Evolutionary conservation across 2,329 filamentous ascomycete species (phyloP).

Genomic region (Dothideomycetidae sp.): DNA sequence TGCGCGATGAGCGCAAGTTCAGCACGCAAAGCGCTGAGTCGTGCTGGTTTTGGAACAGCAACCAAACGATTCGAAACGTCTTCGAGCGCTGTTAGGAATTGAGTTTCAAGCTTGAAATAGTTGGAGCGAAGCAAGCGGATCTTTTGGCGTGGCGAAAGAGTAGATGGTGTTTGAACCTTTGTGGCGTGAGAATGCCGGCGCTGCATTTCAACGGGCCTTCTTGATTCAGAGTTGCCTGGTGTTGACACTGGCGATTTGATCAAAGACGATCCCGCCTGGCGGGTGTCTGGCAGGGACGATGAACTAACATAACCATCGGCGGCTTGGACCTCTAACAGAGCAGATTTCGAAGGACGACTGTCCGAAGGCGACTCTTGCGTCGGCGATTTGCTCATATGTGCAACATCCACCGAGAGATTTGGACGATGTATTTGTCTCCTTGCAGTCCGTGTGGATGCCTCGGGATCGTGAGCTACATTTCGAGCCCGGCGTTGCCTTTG

Average conservation of each 20-base stretch:
- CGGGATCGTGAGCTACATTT: constrained; percentile 16
- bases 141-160: constrained; percentile 52
- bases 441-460: background rate
- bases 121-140: constrained; percentile 61
- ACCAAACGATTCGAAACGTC: constrained; percentile 77
- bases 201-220: constrained; percentile 22
- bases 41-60: constrained; percentile 64
- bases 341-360: constrained; percentile 25
- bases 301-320: constrained; percentile 20
- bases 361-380: constrained; percentile 1
- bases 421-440: background rate
- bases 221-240: constrained; percentile 10
- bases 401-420: constrained; percentile 6
- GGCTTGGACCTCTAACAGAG: constrained; percentile 19
- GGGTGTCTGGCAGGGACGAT: constrained; percentile 22
- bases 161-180: constrained; percentile 42
- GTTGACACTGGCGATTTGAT: constrained; percentile 8
- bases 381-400: background rate
- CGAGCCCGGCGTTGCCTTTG: constrained; percentile 32
- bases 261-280: constrained; percentile 6
- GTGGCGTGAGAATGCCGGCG: constrained; percentile 45
- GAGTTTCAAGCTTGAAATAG: constrained; percentile 69
- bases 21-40: constrained; percentile 65
- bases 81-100: constrained; percentile 66
- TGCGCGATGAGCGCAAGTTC: constrained; percentile 69